These are phyloP conservation scores for Penicillium corylophilum DNA, from an alignment of 2,329 filamentous ascomycete species.

Conservation along the genomic window DNA sequence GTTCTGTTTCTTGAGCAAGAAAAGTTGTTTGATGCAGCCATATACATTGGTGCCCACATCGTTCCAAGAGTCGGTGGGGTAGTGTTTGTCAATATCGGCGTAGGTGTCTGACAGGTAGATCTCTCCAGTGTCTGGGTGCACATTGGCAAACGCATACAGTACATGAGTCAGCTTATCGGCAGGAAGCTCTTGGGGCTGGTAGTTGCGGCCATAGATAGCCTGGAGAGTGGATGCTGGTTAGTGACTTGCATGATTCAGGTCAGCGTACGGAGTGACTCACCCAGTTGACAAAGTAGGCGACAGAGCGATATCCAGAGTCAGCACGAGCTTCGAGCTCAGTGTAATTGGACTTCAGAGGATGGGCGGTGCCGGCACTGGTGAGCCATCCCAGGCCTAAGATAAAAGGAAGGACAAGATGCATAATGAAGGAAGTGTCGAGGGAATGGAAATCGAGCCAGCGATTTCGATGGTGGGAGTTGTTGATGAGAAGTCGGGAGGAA, in stretches of 20 bases:
- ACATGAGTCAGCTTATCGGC: slow-evolving; percentile 80
- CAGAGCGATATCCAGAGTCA: slow-evolving; percentile 29
- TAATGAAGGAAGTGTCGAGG: slow-evolving; percentile 5
- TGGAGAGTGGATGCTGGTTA: slow-evolving; percentile 17
- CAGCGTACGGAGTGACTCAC: slow-evolving; percentile 32
- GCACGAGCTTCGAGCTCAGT: slow-evolving; percentile 15
- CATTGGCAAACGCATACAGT: slow-evolving; percentile 88
- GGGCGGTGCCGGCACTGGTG: slow-evolving; percentile 10
- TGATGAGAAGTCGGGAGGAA: neutral
- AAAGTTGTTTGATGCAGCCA: slow-evolving; percentile 75
- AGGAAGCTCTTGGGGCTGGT: slow-evolving; percentile 78
- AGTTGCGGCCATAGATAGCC: slow-evolving; percentile 85
- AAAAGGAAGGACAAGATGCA: slow-evolving; percentile 11
- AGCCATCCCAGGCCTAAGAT: slow-evolving; percentile 14
- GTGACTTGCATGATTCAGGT: neutral
- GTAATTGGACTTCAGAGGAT: neutral
- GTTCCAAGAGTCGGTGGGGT: slow-evolving; percentile 65
- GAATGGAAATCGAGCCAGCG: slow-evolving; percentile 10
- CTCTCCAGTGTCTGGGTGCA: slow-evolving; percentile 71
- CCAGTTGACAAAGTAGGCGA: slow-evolving; percentile 51
- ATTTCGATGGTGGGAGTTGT: neutral
- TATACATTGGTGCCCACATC: slow-evolving; percentile 72
- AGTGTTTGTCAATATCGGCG: slow-evolving; percentile 69
- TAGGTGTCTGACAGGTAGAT: slow-evolving; percentile 71
- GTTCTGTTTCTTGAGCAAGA: slow-evolving; percentile 70